Percentiles rank a stretch among this genome's conserved stretches.
phyloP scores from a whole-genome alignment of 257 asterid species.

The Eucommia ulmoides region DNA sequence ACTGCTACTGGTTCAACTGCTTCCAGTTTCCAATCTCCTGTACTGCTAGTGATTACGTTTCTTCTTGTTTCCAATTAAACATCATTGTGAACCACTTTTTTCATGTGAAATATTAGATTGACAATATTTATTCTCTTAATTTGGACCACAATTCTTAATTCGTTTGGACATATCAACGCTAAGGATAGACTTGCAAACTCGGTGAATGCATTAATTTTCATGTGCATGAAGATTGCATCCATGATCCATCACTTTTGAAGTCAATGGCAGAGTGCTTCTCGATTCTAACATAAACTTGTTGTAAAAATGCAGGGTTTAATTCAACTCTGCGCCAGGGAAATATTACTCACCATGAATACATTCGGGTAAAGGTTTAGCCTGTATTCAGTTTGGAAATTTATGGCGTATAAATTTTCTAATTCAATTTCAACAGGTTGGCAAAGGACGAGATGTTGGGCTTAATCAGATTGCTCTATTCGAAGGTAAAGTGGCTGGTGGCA shows the following conservation, averaged over 20 bases:
- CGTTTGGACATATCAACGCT: no score
- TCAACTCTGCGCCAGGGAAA: conserved; percentile 97
- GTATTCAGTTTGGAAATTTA: conserved; percentile 1
- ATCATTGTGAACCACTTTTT: no score
- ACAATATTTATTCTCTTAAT: no score
- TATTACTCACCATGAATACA: conserved; percentile 95
- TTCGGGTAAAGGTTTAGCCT: conserved; percentile 49
- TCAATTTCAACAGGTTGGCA: conserved; percentile 63
- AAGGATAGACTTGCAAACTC: no score
- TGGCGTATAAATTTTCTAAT: conserved; percentile 12
- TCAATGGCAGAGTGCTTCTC: background rate
- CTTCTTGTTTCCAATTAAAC: no score
- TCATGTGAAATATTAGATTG: no score
- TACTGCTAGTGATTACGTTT: no score
- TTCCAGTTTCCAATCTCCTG: no score
- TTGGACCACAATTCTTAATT: no score
- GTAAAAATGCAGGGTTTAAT: conserved; percentile 73
- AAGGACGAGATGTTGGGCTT: conserved; percentile 97
- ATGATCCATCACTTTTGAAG: background rate
- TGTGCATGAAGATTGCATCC: background rate
- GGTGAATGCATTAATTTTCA: no score
- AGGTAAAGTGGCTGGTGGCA: conserved; percentile 99
- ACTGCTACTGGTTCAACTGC: no score
- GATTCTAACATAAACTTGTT: no score
- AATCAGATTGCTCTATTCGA: conserved; percentile 96